phyloP scores from a whole-genome alignment of 2,329 filamentous ascomycete species.

The Dichotomopilus funicola region DNA sequence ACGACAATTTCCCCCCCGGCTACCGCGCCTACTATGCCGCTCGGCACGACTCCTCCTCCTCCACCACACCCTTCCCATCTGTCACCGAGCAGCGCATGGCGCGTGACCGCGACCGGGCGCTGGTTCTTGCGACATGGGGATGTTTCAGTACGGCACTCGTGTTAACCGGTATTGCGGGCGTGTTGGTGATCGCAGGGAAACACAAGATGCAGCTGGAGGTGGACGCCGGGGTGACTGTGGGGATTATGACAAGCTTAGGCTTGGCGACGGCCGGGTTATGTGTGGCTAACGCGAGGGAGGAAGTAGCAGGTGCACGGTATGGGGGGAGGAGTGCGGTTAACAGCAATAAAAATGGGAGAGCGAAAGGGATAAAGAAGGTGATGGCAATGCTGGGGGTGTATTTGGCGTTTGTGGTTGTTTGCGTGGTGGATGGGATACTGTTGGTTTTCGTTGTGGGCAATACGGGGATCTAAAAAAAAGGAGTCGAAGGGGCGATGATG shows the following conservation, averaged over 20 bases:
- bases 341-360: too few species aligned
- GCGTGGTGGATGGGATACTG: slow-evolving; percentile 44
- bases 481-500: too few species aligned
- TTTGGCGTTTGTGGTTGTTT: slow-evolving; percentile 39
- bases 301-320: slow-evolving; percentile 26
- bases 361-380: slow-evolving; percentile 16
- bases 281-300: slow-evolving; percentile 47
- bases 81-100: slow-evolving; percentile 44
- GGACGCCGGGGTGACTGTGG: slow-evolving; percentile 64
- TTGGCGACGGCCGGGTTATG: slow-evolving; percentile 57
- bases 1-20: slow-evolving; percentile 43
- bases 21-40: slow-evolving; percentile 50
- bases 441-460: slow-evolving; percentile 45
- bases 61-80: slow-evolving; percentile 34
- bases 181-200: slow-evolving; percentile 61
- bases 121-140: slow-evolving; percentile 47
- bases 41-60: slow-evolving; percentile 6
- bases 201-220: slow-evolving; percentile 65
- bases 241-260: slow-evolving; percentile 59
- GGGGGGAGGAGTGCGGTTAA: too few species aligned
- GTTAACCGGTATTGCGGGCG: slow-evolving; percentile 56
- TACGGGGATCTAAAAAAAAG: slow-evolving; percentile 14
- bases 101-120: slow-evolving; percentile 47
- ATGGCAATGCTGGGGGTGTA: slow-evolving; percentile 40
- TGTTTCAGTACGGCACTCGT: slow-evolving; percentile 55